Base-by-base conservation (phyloP, 192 early-diverging fungal species). In the Physocladia obscura region DNA sequence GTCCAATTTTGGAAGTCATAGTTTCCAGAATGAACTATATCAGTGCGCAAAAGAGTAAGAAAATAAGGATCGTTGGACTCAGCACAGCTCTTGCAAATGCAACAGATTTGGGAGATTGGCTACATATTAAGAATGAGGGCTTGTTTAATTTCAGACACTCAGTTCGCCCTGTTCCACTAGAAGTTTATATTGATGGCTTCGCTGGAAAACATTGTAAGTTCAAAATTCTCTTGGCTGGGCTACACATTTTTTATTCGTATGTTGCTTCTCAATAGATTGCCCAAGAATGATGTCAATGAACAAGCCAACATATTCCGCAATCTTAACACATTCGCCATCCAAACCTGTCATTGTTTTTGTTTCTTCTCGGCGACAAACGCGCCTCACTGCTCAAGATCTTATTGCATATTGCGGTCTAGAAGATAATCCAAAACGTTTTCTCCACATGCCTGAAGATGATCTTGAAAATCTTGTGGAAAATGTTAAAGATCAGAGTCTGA, bases 211-310 rank as follows among this genome's bases (percentile, higher is more conserved):
- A 96, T 77, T 98, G 76, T 78, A 54, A 49, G n/a, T n/a, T n/a
- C n/a, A n/a, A n/a, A n/a, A n/a, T n/a, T n/a, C n/a, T n/a, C n/a
- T n/a, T n/a, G n/a, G n/a, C n/a, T n/a, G n/a, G n/a, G n/a, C n/a
- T n/a, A n/a, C n/a, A n/a, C n/a, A n/a, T n/a, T n/a, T n/a, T n/a
- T n/a, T n/a, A n/a, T n/a, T n/a, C n/a, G n/a, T n/a, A n/a, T n/a
- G n/a, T n/a, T n/a, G n/a, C n/a, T n/a, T n/a, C n/a, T n/a, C n/a
- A 5, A 44, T 50, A 74, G 73, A 97, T 80, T 96, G 95, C 60
- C 94, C 98, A 29, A 87, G 96, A 49, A 98, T 99, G 98, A 91
- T 92, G 47, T 88, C 94, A 29, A 99, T 99, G 98, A 97, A 98
- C 81, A 93, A 96, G 57, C 98, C 98, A 0, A 92, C 94, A 0